Evolutionary conservation across 2,329 filamentous ascomycete species (phyloP).

Genomic region (Dothidotthia symphoricarpi): DNA sequence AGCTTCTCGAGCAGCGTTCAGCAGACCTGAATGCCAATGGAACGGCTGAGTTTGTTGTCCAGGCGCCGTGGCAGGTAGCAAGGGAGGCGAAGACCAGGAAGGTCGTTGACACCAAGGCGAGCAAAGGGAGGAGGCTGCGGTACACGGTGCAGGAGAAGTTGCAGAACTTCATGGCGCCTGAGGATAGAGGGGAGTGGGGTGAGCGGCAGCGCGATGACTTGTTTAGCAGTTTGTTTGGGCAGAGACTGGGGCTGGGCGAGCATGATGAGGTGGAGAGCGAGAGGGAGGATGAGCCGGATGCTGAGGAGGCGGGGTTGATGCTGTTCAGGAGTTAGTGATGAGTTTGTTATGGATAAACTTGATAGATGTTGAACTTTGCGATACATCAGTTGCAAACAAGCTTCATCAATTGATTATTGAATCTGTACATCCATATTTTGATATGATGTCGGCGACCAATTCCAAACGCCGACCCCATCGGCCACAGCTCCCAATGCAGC

Average conservation of each 20-base stretch:
- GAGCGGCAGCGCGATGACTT: slow-evolving; percentile 70
- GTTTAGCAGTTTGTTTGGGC: slow-evolving; percentile 53
- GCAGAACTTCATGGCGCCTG: slow-evolving; percentile 95
- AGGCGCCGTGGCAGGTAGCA: slow-evolving; percentile 59
- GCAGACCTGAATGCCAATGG: slow-evolving; percentile 53
- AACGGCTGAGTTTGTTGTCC: slow-evolving; percentile 50
- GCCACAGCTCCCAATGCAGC: too few species aligned
- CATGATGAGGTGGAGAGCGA: slow-evolving; percentile 40
- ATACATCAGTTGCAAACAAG: too few species aligned
- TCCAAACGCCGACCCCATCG: too few species aligned
- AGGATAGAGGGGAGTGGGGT: slow-evolving; percentile 79
- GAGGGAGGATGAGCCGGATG: slow-evolving; percentile 38
- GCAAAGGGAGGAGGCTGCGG: slow-evolving; percentile 89
- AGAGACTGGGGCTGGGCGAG: slow-evolving; percentile 46
- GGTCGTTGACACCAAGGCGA: slow-evolving; percentile 87
- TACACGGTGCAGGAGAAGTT: slow-evolving; percentile 96
- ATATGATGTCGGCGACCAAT: too few species aligned
- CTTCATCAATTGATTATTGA: too few species aligned
- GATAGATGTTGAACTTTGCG: too few species aligned
- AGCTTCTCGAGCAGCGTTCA: slow-evolving; percentile 86
- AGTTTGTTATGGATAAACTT: too few species aligned
- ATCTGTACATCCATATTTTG: too few species aligned
- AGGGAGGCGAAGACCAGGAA: slow-evolving; percentile 81
- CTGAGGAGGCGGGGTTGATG: slow-evolving; percentile 39
- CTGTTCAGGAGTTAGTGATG: slow-evolving; percentile 38